Percentiles rank a stretch among this genome's conserved stretches.
Conservation (phyloP, 2,329 filamentous ascomycete species). For the Triangularia verruculosa region DNA sequence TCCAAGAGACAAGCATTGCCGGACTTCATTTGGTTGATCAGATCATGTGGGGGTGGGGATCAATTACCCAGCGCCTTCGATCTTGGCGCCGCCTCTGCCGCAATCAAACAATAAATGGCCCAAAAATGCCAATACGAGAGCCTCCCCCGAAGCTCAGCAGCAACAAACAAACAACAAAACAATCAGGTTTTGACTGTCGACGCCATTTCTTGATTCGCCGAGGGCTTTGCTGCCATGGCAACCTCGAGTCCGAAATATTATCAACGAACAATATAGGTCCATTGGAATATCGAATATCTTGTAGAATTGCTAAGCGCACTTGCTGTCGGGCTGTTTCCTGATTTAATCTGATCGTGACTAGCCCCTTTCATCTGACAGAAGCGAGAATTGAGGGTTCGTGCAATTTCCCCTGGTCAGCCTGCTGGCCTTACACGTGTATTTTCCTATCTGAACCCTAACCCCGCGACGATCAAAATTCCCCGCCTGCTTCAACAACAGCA, state of each 20-base stretch:
- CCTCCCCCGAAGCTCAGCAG: not conserved
- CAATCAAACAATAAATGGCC: conserved; percentile 15
- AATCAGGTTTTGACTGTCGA: not conserved
- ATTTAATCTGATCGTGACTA: not conserved
- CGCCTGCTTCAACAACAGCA: not conserved
- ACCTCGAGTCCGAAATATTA: not conserved
- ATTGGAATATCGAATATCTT: too few species aligned
- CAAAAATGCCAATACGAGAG: conserved; percentile 18
- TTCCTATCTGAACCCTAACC: not conserved
- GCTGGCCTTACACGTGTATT: not conserved
- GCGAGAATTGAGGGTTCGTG: not conserved
- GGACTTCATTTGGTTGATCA: not conserved
- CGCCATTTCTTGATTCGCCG: not conserved
- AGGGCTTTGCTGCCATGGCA: not conserved
- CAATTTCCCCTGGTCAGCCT: not conserved
- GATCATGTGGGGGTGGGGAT: not conserved
- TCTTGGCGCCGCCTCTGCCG: conserved; percentile 16
- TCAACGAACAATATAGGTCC: too few species aligned
- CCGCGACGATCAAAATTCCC: not conserved
- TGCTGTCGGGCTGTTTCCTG: not conserved
- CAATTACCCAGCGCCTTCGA: not conserved
- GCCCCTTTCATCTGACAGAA: not conserved
- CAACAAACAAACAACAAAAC: not conserved
- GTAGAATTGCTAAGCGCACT: too few species aligned
- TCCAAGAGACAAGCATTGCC: not conserved